phyloP scores from a whole-genome alignment of 495 filamentous ascomycete species.

The Penicillium simplicissimum region DNA sequence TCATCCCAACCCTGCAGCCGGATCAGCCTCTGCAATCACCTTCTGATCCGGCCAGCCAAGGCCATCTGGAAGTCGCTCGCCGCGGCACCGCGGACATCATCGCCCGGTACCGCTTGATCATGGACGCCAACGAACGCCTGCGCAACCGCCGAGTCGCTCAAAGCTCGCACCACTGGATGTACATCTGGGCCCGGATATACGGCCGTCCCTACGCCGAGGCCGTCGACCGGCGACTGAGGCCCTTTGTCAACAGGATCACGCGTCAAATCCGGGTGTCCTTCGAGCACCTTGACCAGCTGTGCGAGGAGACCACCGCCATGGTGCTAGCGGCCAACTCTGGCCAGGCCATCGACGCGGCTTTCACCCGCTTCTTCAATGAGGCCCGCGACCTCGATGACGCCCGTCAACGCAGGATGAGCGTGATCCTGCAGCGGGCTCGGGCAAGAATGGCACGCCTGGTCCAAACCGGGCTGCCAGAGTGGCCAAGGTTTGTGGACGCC shows the following conservation, averaged over 20 bases:
- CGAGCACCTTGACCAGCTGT: neutral
- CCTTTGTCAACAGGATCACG: neutral
- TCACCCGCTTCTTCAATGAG: neutral
- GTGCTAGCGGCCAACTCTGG: neutral
- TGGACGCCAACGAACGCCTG: neutral
- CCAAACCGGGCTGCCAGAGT: neutral
- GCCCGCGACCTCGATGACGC: neutral
- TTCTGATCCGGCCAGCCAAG: neutral
- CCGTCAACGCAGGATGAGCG: neutral
- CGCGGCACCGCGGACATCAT: neutral
- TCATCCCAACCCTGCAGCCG: neutral
- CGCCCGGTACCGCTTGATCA: neutral
- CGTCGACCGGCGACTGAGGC: neutral
- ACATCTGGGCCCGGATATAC: neutral
- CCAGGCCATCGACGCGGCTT: neutral
- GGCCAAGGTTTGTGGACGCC: neutral
- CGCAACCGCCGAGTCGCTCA: neutral
- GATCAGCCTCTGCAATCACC: neutral
- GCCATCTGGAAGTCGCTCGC: neutral
- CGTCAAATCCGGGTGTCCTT: neutral
- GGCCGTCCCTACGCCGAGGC: neutral
- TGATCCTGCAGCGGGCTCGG: neutral
- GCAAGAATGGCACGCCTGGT: neutral
- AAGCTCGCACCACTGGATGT: neutral
- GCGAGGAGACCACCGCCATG: neutral